Percentiles rank a stretch among this genome's conserved stretches.
phyloP scores from a whole-genome alignment of 192 early-diverging fungal genomes.

The Coemansia sp. region DNA sequence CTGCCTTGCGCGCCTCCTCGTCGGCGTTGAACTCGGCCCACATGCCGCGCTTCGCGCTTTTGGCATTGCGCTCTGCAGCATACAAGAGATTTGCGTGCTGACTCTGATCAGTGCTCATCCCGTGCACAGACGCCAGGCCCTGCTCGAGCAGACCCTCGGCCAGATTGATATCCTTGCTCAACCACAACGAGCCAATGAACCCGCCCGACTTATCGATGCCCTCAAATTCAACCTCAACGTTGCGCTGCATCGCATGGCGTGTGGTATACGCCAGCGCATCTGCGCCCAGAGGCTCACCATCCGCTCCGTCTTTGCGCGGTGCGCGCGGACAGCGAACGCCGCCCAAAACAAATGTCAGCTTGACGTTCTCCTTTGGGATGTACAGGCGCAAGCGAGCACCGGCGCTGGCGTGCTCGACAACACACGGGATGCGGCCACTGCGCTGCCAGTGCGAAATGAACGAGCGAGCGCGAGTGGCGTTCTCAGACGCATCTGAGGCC shows the following conservation, averaged over 20 bases:
- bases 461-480: constrained; percentile 76
- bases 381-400: constrained; percentile 82
- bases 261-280: constrained; percentile 76
- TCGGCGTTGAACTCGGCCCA: constrained; percentile 62
- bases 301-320: constrained; percentile 63
- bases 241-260: constrained; percentile 76
- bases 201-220: constrained; percentile 86
- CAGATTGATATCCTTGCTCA: constrained; percentile 64
- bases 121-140: constrained; percentile 83
- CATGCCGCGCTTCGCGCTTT: constrained; percentile 65
- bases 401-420: constrained; percentile 85
- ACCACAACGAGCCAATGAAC: constrained; percentile 87
- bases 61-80: constrained; percentile 77
- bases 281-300: constrained; percentile 80
- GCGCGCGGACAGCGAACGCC: constrained; percentile 84
- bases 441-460: constrained; percentile 85
- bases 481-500: constrained; percentile 83
- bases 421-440: constrained; percentile 68
- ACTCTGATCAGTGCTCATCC: constrained; percentile 83
- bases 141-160: constrained; percentile 71
- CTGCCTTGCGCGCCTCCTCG: constrained; percentile 15
- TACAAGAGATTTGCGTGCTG: constrained; percentile 67
- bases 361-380: constrained; percentile 82
- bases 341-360: constrained; percentile 80
- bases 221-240: constrained; percentile 90